Base-by-base conservation (phyloP, 495 filamentous ascomycete genomes). In the Xylaria flabelliformis region DNA sequence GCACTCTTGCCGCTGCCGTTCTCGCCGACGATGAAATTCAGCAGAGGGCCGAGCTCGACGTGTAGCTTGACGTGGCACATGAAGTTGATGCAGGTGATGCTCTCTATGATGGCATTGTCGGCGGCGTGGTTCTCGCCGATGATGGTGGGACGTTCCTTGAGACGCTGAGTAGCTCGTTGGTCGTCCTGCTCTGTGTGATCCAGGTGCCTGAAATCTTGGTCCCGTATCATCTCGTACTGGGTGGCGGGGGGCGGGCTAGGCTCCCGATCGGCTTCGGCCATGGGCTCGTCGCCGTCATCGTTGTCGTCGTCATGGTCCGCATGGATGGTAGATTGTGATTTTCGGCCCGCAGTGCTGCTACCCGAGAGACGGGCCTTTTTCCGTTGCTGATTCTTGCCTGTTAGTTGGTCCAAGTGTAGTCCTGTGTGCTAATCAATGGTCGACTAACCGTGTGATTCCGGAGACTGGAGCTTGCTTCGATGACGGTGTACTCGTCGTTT, bases 1-100 rank as follows among this genome's bases (percentile, higher is more conserved):
- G 96, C 96, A 79, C 95, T 98, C 83, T 99, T 99, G n/a, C 96
- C 96, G 76, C 96, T 98, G 51, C 96, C 96, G 80, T 99, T 99
- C 77, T 97, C 93, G 3, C 96, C 96, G 67, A 97, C 93, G 64
- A 99, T 94, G 81, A 98, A 99, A 80, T 98, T 99, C 74, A 98
- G 96, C 6, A 97, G 86, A 0, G 96, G 95, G 0, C 96, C 95
- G 21, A 99, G 85, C 50, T 91, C 88, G 61, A 97, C 91, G 66
- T 90, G 86, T 19, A 98, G 89, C 70, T 90, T 90, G 21, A 86
- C 82, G 77, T 99, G 96, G 76, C 95, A 98, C 96, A 98, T 97
- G 79, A 97, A 97, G 77, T 97, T 98, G 71, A 90, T 89, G 80
- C 93, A 97, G 63, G 88, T 91, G 44, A 98, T 91, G 66, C 89